Conservation (phyloP, 441 rosid genomes). For the Viola pubescens region DNA sequence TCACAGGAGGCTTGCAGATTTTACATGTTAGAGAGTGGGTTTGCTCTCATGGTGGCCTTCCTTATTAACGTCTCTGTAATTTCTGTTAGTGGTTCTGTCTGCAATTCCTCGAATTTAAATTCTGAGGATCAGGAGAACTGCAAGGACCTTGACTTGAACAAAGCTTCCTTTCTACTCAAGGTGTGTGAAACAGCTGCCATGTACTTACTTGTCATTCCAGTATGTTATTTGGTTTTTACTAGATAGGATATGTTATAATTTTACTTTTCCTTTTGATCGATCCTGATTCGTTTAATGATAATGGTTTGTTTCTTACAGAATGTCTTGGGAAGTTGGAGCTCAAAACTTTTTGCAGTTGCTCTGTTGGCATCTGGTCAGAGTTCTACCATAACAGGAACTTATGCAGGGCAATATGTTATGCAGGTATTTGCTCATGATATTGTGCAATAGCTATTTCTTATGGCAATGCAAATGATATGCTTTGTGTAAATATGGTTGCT, state of each 20-base stretch:
- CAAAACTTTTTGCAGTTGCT: slow-evolving; percentile 74
- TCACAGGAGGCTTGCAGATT: slow-evolving; percentile 88
- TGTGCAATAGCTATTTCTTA: not conserved
- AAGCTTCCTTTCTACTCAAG: slow-evolving; percentile 80
- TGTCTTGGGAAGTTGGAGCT: slow-evolving; percentile 84
- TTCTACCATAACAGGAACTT: slow-evolving; percentile 95
- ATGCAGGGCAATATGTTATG: slow-evolving; percentile 96
- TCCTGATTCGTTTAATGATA: not conserved
- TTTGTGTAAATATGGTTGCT: not conserved
- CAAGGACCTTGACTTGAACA: slow-evolving; percentile 74
- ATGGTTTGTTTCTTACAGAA: slow-evolving; percentile 39
- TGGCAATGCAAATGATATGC: not conserved
- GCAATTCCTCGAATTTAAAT: slow-evolving; percentile 52
- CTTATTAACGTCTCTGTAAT: slow-evolving; percentile 81
- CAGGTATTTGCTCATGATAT: slow-evolving; percentile 43
- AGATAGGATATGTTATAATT: not conserved
- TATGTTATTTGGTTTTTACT: slow-evolving; percentile 11
- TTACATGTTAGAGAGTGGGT: slow-evolving; percentile 84
- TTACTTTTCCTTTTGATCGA: not conserved
- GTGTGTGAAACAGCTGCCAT: slow-evolving; percentile 29
- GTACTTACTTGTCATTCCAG: not conserved
- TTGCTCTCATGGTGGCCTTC: slow-evolving; percentile 78
- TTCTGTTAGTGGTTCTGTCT: slow-evolving; percentile 83
- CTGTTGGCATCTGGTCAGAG: slow-evolving; percentile 93
- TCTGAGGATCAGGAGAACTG: slow-evolving; percentile 57